These are phyloP conservation scores for Ophiostoma sp. DNA, from an alignment of 2,329 filamentous ascomycete species.

Conservation along the genomic window DNA sequence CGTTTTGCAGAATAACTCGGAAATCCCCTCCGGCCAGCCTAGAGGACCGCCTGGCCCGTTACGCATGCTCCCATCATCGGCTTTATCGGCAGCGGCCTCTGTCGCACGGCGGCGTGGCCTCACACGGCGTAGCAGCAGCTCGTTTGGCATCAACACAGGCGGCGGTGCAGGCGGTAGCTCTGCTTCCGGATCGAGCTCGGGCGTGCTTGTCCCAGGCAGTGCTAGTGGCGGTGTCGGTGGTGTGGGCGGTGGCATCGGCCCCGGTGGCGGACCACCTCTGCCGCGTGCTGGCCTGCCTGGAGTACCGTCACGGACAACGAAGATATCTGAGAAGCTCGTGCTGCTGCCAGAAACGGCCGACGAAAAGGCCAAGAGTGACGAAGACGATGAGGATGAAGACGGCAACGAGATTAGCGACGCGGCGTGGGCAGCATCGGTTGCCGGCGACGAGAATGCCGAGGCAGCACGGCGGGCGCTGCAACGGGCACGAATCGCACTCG, in stretches of 20 bases:
- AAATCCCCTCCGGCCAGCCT: slow-evolving; percentile 92
- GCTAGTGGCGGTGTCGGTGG: neutral
- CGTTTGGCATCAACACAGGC: slow-evolving; percentile 20
- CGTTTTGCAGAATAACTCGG: slow-evolving; percentile 88
- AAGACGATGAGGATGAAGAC: slow-evolving; percentile 58
- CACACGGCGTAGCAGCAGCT: slow-evolving; percentile 31
- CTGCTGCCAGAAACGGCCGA: slow-evolving; percentile 71
- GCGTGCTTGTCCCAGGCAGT: slow-evolving; percentile 14
- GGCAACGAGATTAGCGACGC: slow-evolving; percentile 59
- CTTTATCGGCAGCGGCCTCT: slow-evolving; percentile 17
- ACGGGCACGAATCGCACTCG: slow-evolving; percentile 43
- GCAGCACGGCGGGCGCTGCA: slow-evolving; percentile 45
- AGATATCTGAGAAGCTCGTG: slow-evolving; percentile 96
- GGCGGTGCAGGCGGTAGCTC: neutral
- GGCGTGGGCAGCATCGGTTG: slow-evolving; percentile 34
- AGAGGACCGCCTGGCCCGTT: slow-evolving; percentile 67
- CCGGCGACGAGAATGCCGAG: slow-evolving; percentile 53
- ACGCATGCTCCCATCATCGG: slow-evolving; percentile 35
- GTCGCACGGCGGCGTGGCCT: slow-evolving; percentile 26
- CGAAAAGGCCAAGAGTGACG: slow-evolving; percentile 43
- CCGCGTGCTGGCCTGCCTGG: slow-evolving; percentile 51
- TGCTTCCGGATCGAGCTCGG: slow-evolving; percentile 6
- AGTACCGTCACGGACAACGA: slow-evolving; percentile 83
- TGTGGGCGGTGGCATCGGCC: neutral
- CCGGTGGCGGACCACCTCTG: slow-evolving; percentile 32